Base-by-base conservation (phyloP, 2,329 filamentous ascomycete species). In the Aspergillus nomiae region DNA sequence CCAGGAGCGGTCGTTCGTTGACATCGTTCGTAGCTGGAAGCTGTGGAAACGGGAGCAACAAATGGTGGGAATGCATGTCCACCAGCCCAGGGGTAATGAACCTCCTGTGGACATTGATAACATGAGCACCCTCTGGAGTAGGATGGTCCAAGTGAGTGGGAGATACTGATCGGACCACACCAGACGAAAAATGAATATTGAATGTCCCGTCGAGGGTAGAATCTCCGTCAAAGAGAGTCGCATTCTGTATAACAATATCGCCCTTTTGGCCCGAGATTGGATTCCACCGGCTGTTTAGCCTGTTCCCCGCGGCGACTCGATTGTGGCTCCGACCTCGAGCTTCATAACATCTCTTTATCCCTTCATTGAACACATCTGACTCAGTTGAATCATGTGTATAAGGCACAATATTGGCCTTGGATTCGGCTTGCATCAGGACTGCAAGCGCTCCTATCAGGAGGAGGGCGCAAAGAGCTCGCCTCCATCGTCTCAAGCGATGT, bases 21-120 rank as follows among this genome's bases (percentile, higher is more conserved):
- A 77, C 81, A 66, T 91, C 89, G 0, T 81, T 78, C 63, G 82
- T 85, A 21, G 86, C 87, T 2, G 69, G 61, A 1, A 90, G 79
- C 2, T 71, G 73, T 0, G 89, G 88, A n/a, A 90, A 75, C 19
- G 84, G 80, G 34, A 83, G 80, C 0, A 89, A 84, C 9, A 88
- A 87, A 2, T 87, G 83, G 71, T 91, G 89, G 38, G 84, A 87
- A 75, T 92, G 89, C 87, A 91, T 90, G 70, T 91, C 89, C 55
- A 91, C 86, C 68, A 91, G 87, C 19, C 89, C 89, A 9, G 83
- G 82, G 0, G 89, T 91, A 24, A 91, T 77, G 61, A 19, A 51
- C 4, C 16, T 24, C 45, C 21, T 21, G 5, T 21, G 41, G 3
- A 11, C 8, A 8, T 43, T 21, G 41, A 43, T 21, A 43, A 43